These are phyloP conservation scores for Phytopythium boreale DNA, from an alignment of 352 stramenopile species.

Conservation along the genomic window DNA sequence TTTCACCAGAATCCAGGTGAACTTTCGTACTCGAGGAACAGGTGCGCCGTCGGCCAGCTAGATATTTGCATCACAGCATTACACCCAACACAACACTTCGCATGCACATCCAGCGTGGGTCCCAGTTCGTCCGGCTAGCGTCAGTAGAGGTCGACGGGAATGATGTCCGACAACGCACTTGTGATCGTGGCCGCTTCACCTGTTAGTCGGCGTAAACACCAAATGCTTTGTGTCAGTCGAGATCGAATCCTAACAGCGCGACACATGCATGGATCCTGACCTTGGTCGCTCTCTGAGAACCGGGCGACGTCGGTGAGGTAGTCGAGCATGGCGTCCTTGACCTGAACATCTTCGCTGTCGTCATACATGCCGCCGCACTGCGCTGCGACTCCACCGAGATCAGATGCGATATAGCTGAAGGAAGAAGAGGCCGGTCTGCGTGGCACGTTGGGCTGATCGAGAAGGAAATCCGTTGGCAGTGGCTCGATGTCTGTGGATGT, in stretches of 20 bases:
- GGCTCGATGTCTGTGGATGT: background rate
- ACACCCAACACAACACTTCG: background rate
- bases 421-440: background rate
- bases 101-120: background rate
- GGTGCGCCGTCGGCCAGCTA: background rate
- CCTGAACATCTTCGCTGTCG: constrained; percentile 12
- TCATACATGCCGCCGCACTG: background rate
- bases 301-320: constrained; percentile 50
- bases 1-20: too few species aligned
- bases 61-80: background rate
- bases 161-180: background rate
- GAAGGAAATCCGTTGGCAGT: background rate
- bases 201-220: background rate
- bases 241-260: background rate
- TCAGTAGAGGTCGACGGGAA: background rate
- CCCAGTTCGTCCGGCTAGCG: background rate
- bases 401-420: background rate
- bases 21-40: background rate
- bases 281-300: constrained; percentile 36
- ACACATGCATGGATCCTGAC: background rate
- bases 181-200: background rate
- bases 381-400: background rate
- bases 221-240: background rate
- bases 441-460: background rate
- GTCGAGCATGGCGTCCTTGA: constrained; percentile 55